phyloP scores from a whole-genome alignment of 306 rosid genomes.

The Trichosanthes cucumerina region DNA sequence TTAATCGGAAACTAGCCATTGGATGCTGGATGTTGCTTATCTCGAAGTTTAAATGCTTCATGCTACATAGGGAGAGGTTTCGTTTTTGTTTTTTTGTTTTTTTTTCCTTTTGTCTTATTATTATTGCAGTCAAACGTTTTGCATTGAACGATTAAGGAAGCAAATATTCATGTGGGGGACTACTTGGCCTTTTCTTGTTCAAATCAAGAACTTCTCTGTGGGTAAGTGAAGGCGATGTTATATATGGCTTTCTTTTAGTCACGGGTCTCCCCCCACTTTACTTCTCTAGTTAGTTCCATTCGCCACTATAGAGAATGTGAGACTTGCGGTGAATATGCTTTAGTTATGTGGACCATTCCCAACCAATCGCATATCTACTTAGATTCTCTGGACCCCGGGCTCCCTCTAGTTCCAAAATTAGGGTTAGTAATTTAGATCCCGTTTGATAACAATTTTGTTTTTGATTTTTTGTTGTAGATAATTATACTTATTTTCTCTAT shows the following conservation, averaged over 20 bases:
- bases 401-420: no score
- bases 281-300: background rate
- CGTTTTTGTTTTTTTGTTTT: no score
- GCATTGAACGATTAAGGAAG: background rate
- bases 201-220: background rate
- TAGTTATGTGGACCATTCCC: no score
- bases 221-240: background rate
- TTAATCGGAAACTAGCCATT: background rate
- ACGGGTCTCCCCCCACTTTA: background rate
- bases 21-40: background rate
- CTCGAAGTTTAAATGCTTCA: background rate
- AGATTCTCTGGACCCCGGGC: no score
- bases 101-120: background rate
- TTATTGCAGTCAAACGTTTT: background rate
- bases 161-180: background rate
- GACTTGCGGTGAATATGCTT: background rate
- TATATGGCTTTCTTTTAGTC: background rate
- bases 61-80: background rate
- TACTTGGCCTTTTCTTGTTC: background rate
- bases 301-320: background rate
- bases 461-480: no score
- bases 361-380: no score
- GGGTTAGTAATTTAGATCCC: no score
- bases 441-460: no score
- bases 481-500: no score